These are phyloP conservation scores for Allium fistulosum DNA, from an alignment of 106 monocot genomes.

Conservation along the genomic window DNA sequence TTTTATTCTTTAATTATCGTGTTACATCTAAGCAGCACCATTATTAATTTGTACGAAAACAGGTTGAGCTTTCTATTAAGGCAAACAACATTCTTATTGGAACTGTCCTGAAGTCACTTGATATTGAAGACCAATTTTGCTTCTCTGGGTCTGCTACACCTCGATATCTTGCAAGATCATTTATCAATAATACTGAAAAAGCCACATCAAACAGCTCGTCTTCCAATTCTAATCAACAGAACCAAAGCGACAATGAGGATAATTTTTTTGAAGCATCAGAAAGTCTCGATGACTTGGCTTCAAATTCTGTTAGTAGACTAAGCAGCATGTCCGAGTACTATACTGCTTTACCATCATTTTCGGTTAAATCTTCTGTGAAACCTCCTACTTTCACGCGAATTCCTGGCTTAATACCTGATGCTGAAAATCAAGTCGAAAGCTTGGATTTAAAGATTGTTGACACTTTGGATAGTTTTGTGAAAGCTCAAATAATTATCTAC, in stretches of 20 bases:
- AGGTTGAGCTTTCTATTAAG: constrained; percentile 91
- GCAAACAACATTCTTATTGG: constrained; percentile 70
- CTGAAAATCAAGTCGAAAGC: constrained; percentile 17
- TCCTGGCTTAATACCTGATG: constrained; percentile 74
- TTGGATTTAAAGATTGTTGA: constrained; percentile 21
- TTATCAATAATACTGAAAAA: constrained; percentile 37
- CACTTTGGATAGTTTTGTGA: constrained; percentile 79
- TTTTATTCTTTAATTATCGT: constrained; percentile 1
- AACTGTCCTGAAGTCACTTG: constrained; percentile 76
- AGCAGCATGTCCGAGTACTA: constrained; percentile 28
- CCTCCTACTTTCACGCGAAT: constrained; percentile 70
- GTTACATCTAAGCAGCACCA: neutral
- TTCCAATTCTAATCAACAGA: constrained; percentile 16
- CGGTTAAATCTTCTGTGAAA: constrained; percentile 28
- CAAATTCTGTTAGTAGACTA: constrained; percentile 23
- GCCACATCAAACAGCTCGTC: constrained; percentile 3
- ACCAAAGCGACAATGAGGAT: constrained; percentile 52
- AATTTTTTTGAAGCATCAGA: constrained; percentile 87
- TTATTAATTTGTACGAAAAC: constrained; percentile 10
- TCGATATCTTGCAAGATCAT: constrained; percentile 89
- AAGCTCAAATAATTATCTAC: constrained; percentile 81
- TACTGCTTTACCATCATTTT: constrained; percentile 17
- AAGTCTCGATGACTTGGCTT: constrained; percentile 43
- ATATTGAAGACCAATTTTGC: constrained; percentile 77
- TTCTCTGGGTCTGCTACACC: constrained; percentile 13